These are phyloP conservation scores for Phytophthora sp. DNA, from an alignment of 352 stramenopile species.

Conservation along the genomic window DNA sequence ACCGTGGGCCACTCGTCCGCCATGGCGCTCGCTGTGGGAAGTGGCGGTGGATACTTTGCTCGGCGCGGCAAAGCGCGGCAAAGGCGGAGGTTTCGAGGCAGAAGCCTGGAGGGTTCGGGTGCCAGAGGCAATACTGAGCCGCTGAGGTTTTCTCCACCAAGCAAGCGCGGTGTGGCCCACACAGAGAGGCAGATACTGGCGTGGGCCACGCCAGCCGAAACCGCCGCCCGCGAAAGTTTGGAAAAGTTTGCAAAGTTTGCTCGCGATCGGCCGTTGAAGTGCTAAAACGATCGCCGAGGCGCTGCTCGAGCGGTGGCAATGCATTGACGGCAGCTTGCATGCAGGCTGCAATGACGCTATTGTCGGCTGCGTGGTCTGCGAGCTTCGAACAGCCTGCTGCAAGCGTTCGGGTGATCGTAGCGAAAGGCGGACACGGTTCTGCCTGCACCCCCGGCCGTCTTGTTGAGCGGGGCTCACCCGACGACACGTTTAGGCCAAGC, in stretches of 20 bases:
- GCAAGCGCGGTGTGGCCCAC: slow-evolving; percentile 16
- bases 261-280: slow-evolving; percentile 2
- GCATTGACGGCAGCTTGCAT: too few species aligned
- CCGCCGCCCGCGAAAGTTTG: not conserved
- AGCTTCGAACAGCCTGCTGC: too few species aligned
- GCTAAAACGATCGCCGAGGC: too few species aligned
- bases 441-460: too few species aligned
- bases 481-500: not conserved
- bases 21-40: slow-evolving; percentile 43
- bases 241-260: slow-evolving; percentile 19
- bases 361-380: too few species aligned
- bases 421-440: too few species aligned
- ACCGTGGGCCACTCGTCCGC: slow-evolving; percentile 87
- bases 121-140: slow-evolving; percentile 10
- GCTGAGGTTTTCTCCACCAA: slow-evolving; percentile 25
- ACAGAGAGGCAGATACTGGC: slow-evolving; percentile 25
- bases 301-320: too few species aligned
- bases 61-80: slow-evolving; percentile 13
- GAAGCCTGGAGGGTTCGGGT: slow-evolving; percentile 11
- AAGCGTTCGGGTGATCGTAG: too few species aligned
- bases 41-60: slow-evolving; percentile 34
- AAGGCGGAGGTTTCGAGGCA: slow-evolving; percentile 30
- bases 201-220: slow-evolving; percentile 23
- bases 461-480: not conserved
- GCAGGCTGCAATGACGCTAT: too few species aligned